Base-by-base conservation (phyloP, 2,329 filamentous ascomycete species). In the Podosphaera leucotricha region DNA sequence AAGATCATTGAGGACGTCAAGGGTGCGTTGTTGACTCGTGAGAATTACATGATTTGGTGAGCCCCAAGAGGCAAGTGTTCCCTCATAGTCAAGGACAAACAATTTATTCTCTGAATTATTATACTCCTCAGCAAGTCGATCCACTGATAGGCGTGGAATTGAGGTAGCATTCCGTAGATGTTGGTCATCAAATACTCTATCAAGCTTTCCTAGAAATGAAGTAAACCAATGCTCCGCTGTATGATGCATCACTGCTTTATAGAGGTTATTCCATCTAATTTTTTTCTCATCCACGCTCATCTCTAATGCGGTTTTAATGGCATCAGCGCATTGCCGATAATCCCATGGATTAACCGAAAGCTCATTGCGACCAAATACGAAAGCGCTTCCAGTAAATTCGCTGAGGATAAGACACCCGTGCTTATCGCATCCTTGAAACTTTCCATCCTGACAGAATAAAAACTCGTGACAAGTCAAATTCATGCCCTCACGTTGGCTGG, bases 401-500 rank as follows among this genome's bases (percentile, higher is more conserved):
- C 84, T 93, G 44, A 95, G 66, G 50, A 95, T 93, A 38, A 95
- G 67, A 1, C 85, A 86, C 2, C 84, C 84, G 55, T 90, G 76
- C 61, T 83, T 86, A 64, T 85, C 85, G 46, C 76, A 65, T 2
- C 68, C 66, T 48, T 72, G 63, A 43, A 70, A 67, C 51, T 72
- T 72, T 36, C 86, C 86, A 55, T 95, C 87, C 57, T 95, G 87
- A 56, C 86, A 94, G 52, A 83, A 82, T 28, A 94, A 71, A 56
- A 85, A 95, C 59, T 95, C 87, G 58, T 95, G 90, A 5, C 81
- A 86, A 0, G 87, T 94, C 45, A 95, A 63, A 58, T 94, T 95
- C 90, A 95, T 95, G 49, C 87, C 87, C 59, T 95, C 87, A 43
- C 90, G 83, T 53, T 95, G 75, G 57, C 84, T 92, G 2, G 87